Conservation (phyloP, 2,329 filamentous ascomycete species). For the Aspergillus oerlinghausenensis region DNA sequence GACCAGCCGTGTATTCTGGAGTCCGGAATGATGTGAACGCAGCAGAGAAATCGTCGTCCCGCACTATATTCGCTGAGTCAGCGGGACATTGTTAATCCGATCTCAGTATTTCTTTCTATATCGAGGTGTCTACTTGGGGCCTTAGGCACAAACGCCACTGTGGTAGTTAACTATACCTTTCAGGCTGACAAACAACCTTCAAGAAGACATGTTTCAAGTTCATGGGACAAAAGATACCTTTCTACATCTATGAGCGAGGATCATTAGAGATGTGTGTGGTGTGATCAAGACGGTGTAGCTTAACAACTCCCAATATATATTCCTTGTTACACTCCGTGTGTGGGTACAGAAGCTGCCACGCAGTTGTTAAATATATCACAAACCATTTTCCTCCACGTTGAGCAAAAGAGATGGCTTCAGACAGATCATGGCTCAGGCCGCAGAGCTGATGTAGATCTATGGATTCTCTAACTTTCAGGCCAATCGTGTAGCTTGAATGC, state of each 20-base stretch:
- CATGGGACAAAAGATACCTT: too few relatives aligned
- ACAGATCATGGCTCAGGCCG: background rate
- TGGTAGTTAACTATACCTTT: background rate
- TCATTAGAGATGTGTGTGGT: too few relatives aligned
- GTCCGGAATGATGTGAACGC: slow-evolving; percentile 39
- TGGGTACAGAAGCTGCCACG: too few relatives aligned
- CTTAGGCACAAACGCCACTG: background rate
- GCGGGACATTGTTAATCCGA: background rate
- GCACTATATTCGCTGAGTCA: slow-evolving; percentile 2
- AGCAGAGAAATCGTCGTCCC: slow-evolving; percentile 33
- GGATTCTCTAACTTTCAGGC: background rate
- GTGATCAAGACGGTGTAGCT: too few relatives aligned
- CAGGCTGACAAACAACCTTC: background rate
- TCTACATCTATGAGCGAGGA: too few relatives aligned
- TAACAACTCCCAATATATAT: too few relatives aligned
- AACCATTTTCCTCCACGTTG: background rate
- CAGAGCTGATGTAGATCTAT: background rate
- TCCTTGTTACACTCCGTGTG: too few relatives aligned
- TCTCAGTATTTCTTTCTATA: too few relatives aligned
- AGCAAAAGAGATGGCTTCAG: background rate
- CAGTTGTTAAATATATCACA: too few relatives aligned
- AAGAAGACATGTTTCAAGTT: background rate
- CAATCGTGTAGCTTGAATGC: too few relatives aligned
- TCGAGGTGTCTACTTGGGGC: background rate
- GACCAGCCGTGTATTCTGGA: slow-evolving; percentile 42